A percentile compares a stretch with the other conserved stretches of the same genome.
Evolutionary conservation across 768 basidiomycete genomes (phyloP).

Genomic region (Boletus rufocinnamomeus): DNA sequence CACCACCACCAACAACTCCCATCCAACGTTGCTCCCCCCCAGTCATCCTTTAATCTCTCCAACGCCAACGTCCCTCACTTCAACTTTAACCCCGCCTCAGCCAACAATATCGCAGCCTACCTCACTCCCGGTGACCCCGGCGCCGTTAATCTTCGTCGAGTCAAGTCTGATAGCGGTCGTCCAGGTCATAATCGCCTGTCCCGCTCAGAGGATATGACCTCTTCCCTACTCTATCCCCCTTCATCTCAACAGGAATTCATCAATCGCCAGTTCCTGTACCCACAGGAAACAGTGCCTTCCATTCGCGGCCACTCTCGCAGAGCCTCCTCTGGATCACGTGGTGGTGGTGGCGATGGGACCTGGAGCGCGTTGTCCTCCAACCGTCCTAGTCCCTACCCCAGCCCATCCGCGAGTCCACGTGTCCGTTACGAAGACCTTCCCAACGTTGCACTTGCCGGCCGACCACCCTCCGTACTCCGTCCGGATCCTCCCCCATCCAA

Average conservation of each 20-base stretch:
- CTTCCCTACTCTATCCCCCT: conserved; percentile 34
- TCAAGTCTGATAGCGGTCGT: conserved; percentile 48
- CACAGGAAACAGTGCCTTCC: conserved; percentile 38
- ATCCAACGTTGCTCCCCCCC: conserved; percentile 27
- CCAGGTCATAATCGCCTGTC: conserved; percentile 51
- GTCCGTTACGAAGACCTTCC: conserved; percentile 54
- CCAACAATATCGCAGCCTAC: conserved; percentile 43
- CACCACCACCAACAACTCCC: conserved; percentile 30
- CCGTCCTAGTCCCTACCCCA: conserved; percentile 65
- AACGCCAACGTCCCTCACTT: conserved; percentile 33
- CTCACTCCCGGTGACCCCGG: conserved; percentile 35
- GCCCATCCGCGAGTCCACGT: conserved; percentile 65
- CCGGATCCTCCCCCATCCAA: conserved; percentile 17
- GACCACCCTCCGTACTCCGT: conserved; percentile 27
- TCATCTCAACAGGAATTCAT: conserved; percentile 47
- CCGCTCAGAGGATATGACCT: conserved; percentile 63
- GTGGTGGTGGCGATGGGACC: conserved; percentile 29
- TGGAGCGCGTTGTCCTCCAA: conserved; percentile 40
- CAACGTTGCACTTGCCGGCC: conserved; percentile 28
- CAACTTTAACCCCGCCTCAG: conserved; percentile 35
- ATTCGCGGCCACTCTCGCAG: conserved; percentile 46
- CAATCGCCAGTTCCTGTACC: conserved; percentile 45
- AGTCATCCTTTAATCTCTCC: conserved; percentile 32
- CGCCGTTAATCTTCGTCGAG: conserved; percentile 46
- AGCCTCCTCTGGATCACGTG: conserved; percentile 43